Percentiles rank a stretch among this genome's conserved stretches.
Conservation (phyloP, 768 basidiomycete genomes). For the Boletus rubropictus region DNA sequence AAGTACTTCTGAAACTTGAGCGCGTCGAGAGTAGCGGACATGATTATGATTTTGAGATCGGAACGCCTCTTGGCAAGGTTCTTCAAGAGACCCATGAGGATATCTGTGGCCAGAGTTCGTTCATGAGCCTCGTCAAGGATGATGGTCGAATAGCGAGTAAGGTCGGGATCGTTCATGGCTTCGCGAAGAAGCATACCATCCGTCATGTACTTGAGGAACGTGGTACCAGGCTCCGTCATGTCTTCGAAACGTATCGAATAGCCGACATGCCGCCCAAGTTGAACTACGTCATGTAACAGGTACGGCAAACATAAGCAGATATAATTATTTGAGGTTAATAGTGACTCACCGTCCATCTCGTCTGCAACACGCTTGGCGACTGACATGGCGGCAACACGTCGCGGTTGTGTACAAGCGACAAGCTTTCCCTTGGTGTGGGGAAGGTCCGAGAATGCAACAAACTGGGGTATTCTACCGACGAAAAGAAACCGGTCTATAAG, state of each 20-base stretch:
- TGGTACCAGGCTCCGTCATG: conserved; percentile 70
- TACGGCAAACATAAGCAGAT: conserved; percentile 6
- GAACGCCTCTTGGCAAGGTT: conserved; percentile 67
- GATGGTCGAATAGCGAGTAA: conserved; percentile 91
- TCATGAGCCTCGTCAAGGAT: conserved; percentile 99
- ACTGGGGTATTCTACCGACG: conserved; percentile 82
- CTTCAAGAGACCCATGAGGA: conserved; percentile 96
- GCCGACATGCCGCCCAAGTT: conserved; percentile 91
- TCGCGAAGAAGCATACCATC: conserved; percentile 99
- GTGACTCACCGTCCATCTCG: conserved; percentile 88
- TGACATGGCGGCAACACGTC: conserved; percentile 95
- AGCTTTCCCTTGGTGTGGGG: conserved; percentile 87
- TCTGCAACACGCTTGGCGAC: conserved; percentile 98
- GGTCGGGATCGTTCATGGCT: conserved; percentile 92
- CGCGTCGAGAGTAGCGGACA: conserved; percentile 97
- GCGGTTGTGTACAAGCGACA: conserved; percentile 94
- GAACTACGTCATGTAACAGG: conserved; percentile 45
- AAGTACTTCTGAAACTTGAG: conserved; percentile 98
- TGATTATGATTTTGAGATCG: conserved; percentile 96
- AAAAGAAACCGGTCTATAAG: conserved; percentile 29
- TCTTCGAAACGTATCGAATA: conserved; percentile 99
- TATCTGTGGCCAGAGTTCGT: conserved; percentile 94
- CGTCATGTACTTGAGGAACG: conserved; percentile 99
- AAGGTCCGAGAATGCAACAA: conserved; percentile 88
- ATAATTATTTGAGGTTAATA: background rate